phyloP scores from a whole-genome alignment of 2,329 filamentous ascomycete genomes.

The Penicillium sp. region DNA sequence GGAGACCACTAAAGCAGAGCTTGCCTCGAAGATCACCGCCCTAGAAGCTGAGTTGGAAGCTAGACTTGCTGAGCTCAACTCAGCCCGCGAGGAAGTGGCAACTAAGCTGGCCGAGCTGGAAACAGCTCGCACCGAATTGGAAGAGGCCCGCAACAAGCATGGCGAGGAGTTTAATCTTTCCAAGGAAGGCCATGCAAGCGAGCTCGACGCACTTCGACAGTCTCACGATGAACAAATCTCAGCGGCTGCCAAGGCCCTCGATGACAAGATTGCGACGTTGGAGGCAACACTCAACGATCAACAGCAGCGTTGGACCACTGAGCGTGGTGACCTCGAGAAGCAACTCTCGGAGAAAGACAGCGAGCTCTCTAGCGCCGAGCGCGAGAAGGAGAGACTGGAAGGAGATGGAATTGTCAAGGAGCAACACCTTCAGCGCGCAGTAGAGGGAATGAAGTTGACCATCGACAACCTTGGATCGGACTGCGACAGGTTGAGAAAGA shows the following conservation, averaged over 20 bases:
- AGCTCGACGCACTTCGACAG: slow-evolving; percentile 28
- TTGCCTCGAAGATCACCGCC: slow-evolving; percentile 35
- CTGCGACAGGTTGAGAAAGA: slow-evolving; percentile 53
- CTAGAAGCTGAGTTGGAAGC: slow-evolving; percentile 35
- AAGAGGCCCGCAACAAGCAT: slow-evolving; percentile 31
- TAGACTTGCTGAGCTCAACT: slow-evolving; percentile 30
- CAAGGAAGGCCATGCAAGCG: slow-evolving; percentile 24
- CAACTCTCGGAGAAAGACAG: slow-evolving; percentile 46
- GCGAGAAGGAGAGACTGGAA: slow-evolving; percentile 46
- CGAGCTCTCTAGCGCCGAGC: slow-evolving; percentile 45
- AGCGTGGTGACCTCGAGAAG: slow-evolving; percentile 33
- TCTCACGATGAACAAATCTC: slow-evolving; percentile 30
- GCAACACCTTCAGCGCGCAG: slow-evolving; percentile 47
- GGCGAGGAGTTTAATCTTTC: slow-evolving; percentile 29
- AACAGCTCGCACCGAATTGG: slow-evolving; percentile 33
- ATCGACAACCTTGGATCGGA: slow-evolving; percentile 56
- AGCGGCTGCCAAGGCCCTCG: slow-evolving; percentile 25
- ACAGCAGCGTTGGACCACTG: slow-evolving; percentile 36
- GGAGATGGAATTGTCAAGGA: slow-evolving; percentile 50
- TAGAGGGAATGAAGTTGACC: slow-evolving; percentile 47
- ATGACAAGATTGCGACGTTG: slow-evolving; percentile 30
- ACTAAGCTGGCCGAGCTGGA: slow-evolving; percentile 30
- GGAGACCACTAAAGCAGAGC: slow-evolving; percentile 32
- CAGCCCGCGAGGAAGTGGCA: slow-evolving; percentile 29
- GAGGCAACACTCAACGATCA: slow-evolving; percentile 32